Evolutionary conservation across 1,284 basidiomycete species (phyloP).

Genomic region (Cutaneotrichosporon sp.): DNA sequence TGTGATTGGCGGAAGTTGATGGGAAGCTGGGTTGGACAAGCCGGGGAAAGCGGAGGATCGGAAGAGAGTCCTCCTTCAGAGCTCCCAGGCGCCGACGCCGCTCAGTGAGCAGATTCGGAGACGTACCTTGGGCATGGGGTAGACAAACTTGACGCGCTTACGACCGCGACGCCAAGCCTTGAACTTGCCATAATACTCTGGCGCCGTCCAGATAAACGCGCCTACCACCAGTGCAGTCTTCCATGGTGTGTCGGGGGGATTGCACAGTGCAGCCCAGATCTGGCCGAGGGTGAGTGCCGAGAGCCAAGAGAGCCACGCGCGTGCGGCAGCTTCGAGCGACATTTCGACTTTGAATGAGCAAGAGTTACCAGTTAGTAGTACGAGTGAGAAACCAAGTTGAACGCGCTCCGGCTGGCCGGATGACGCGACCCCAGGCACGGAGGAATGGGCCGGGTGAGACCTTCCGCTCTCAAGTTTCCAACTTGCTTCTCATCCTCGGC

Average conservation of each 20-base stretch:
- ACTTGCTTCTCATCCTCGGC: not conserved
- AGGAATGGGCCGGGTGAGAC: not conserved
- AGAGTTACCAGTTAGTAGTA: not conserved
- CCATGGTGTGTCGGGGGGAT: conserved; percentile 35
- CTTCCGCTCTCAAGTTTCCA: too few relatives aligned
- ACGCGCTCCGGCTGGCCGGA: not conserved
- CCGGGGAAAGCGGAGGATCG: too few relatives aligned
- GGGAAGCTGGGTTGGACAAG: too few relatives aligned
- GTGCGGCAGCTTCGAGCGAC: not conserved
- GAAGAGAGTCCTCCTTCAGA: too few relatives aligned
- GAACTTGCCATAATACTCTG: conserved; percentile 19
- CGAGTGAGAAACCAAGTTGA: not conserved
- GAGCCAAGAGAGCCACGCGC: conserved; percentile 1
- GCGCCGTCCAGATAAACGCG: conserved; percentile 10
- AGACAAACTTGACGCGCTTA: conserved; percentile 65
- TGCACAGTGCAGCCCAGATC: conserved; percentile 39
- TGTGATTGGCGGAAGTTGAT: too few relatives aligned
- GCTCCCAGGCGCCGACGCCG: not conserved
- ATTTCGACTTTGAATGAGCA: not conserved
- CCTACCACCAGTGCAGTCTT: conserved; percentile 28
- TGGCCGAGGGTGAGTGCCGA: conserved; percentile 36
- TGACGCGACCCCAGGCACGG: not conserved
- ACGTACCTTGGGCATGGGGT: conserved; percentile 62
- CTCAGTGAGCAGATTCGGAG: not conserved
- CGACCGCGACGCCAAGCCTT: conserved; percentile 22